Evolutionary conservation across 331 rosid species (phyloP).

Genomic region (Quercus lobata): DNA sequence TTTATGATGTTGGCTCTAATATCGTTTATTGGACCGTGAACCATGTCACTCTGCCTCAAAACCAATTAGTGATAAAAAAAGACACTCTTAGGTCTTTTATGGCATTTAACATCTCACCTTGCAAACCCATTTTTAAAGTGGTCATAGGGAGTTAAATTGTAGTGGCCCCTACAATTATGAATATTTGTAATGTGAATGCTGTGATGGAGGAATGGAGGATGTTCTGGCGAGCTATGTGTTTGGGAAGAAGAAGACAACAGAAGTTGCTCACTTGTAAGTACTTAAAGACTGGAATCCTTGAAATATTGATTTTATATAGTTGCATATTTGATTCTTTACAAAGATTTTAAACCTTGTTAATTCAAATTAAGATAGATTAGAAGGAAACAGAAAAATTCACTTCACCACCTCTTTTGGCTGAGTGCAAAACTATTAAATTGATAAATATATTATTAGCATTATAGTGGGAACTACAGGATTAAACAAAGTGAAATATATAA

Average conservation of each 20-base stretch:
- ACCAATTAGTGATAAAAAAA: too few species aligned
- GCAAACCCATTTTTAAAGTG: fast-evolving
- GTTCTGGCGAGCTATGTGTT: conserved; percentile 48
- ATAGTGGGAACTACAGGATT: not conserved
- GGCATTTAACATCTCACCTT: too few species aligned
- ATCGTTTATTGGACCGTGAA: fast-evolving
- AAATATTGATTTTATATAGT: not conserved
- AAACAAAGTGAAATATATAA: not conserved
- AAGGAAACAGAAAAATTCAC: not conserved
- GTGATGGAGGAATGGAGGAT: conserved; percentile 60
- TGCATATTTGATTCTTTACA: not conserved
- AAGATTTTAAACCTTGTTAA: too few species aligned
- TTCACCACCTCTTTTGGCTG: not conserved
- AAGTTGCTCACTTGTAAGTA: conserved; percentile 77
- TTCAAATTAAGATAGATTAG: too few species aligned
- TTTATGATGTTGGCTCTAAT: too few species aligned
- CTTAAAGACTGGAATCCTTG: not conserved
- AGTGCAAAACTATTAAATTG: not conserved
- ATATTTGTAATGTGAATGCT: conserved; percentile 1
- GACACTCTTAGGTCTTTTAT: too few species aligned
- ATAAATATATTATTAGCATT: not conserved
- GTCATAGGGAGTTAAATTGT: too few species aligned
- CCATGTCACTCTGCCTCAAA: too few species aligned
- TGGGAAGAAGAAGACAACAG: conserved; percentile 82
- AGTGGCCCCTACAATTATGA: too few species aligned